Base-by-base conservation (phyloP, 2,329 filamentous ascomycete genomes). In the Meredithiella fracta region DNA sequence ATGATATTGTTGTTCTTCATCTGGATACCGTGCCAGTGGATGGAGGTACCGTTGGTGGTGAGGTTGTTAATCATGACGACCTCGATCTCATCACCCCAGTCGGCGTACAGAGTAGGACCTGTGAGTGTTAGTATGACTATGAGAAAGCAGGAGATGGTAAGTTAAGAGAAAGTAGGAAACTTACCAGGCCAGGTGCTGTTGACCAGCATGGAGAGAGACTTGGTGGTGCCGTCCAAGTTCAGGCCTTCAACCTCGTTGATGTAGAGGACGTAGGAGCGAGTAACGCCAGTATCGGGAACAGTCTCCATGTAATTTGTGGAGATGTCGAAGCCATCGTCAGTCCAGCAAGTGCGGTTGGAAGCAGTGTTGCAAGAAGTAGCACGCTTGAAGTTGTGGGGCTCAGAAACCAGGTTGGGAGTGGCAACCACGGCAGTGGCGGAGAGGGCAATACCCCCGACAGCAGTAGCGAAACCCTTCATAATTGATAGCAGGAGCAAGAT, bases 51-150 rank as follows among this genome's bases (percentile, higher is more conserved):
- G 60, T 70, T 71, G 31, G 63, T 66, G 14, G 71, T 72, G 1
- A 86, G 73, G n/a, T 77, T 72, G 65, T 88, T 88, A 66, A 77
- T 73, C 57, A 86, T 76, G 23, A 78, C 78, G 52, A 86, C 74
- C 51, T 82, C 67, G 34, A 76, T 66, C 5, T 60, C 65, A 59
- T 78, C 74, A 29, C 74, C 75, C 72, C 74, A 77, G 56, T 76
- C 59, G 15, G 60, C 60, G 20, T 55, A 53, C 37, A 61, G 49
- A 20, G 57, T 59, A 47, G 60, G 60, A 15, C 58, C 58, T 59
- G 38, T 17, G 22, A 26, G 5, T 53, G 49, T 58, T 58, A 58
- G 52, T 26, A 50, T 38, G 8, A 17, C 2, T 44, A 17, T 31
- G n/a, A 14, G 17, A 29, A 37, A 38, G 14, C 15, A 50, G 44